Base-by-base conservation (phyloP, 1,284 basidiomycete genomes). In the Chalciporus sp. region DNA sequence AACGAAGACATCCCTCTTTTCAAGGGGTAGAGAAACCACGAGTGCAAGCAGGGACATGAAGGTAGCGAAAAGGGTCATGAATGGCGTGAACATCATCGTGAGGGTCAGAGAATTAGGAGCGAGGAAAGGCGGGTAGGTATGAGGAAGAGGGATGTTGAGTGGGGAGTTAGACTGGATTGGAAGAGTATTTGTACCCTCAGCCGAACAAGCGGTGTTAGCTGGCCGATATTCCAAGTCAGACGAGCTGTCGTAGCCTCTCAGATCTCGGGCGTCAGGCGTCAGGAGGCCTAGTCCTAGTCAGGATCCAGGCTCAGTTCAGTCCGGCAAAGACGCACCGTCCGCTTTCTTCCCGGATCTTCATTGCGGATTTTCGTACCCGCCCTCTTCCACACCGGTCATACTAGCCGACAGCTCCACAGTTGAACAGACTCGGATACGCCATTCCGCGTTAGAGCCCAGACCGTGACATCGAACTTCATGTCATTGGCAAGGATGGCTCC, bases 1-100 rank as follows among this genome's bases (percentile, higher is more conserved):
- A 1, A 58, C 62, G 48, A 65, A 76, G n/a, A 75, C 75, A 40
- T 76, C 74, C 31, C 74, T 59, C n/a, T 58, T 37, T 19, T 61
- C 58, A 10, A 72, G 42, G n/a, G 56, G 49, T 29, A 56, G 37
- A 29, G 47, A 50, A 45, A 44, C 46, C 23, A 39, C 42, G 42
- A 65, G 35, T n/a, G 48, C 49, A 31, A 61, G 53, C 17, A 60
- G 50, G 48, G 58, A 31, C 39, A 61, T 20, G 39, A 62, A 49
- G 19, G 52, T 47, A 35, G 60, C 41, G 53, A 58, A 37, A 37
- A 60, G 43, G 40, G 55, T 55, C 49, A 51, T 56, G 51, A 56
- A 52, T 47, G 49, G 46, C 29, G 42, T 46, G 35, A 37, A 17
- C 33, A 53, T 48, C 47, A 63, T 61, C 31, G 41, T 43, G 9